Percentiles rank a stretch among this genome's conserved stretches.
Evolutionary conservation across 192 early-diverging fungal genomes (phyloP).

Genomic region (Dissophora ornata): DNA sequence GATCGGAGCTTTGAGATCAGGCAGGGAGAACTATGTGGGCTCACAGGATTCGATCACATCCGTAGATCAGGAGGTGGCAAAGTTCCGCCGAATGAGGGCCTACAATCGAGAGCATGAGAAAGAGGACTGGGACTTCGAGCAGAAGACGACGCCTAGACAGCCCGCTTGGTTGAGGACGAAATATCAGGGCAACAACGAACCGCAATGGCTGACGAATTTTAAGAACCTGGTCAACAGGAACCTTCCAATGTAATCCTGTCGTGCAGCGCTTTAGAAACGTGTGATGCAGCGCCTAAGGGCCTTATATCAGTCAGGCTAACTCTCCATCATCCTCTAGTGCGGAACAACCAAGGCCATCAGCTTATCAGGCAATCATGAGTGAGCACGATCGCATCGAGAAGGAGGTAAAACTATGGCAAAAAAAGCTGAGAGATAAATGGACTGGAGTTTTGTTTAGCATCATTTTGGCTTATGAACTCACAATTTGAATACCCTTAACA

Average conservation of each 20-base stretch:
- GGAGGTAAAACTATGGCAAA: slow-evolving; percentile 10
- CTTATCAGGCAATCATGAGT: slow-evolving; percentile 16
- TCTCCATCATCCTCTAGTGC: slow-evolving; percentile 4
- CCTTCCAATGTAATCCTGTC: slow-evolving; percentile 45
- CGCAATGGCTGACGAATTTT: slow-evolving; percentile 41
- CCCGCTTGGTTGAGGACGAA: slow-evolving; percentile 43
- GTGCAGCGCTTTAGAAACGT: too few relatives aligned
- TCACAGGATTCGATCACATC: slow-evolving; percentile 1
- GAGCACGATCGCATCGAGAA: slow-evolving; percentile 41
- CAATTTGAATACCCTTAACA: not conserved
- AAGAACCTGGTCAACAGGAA: slow-evolving; percentile 37
- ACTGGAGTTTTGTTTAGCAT: too few relatives aligned
- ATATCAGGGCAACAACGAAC: slow-evolving; percentile 34
- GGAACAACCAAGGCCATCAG: slow-evolving; percentile 20
- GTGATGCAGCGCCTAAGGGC: not conserved
- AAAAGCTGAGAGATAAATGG: too few relatives aligned
- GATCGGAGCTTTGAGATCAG: slow-evolving; percentile 33
- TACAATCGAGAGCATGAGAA: slow-evolving; percentile 11
- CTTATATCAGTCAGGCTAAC: not conserved
- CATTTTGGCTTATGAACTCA: too few relatives aligned
- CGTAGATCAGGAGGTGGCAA: slow-evolving; percentile 20
- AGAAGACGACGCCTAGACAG: not conserved
- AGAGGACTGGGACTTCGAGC: slow-evolving; percentile 15
- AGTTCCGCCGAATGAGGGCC: slow-evolving; percentile 21
- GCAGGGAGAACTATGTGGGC: slow-evolving; percentile 7